Base-by-base conservation (phyloP, 257 asterid species). In the Oldenlandia corymbosa region DNA sequence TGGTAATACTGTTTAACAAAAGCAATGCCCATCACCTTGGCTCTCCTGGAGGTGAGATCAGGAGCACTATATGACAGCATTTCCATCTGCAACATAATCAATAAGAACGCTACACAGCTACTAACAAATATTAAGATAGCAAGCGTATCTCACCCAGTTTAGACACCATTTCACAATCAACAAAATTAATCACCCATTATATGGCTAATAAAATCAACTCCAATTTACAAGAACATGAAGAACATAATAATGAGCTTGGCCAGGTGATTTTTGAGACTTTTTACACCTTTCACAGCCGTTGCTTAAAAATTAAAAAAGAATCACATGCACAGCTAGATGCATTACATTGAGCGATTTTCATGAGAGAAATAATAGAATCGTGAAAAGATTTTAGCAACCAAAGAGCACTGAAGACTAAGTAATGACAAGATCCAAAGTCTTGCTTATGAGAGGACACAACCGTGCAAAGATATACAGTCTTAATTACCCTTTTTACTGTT, bases 1-100 rank as follows among this genome's bases (percentile, higher is more conserved):
- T 81, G 91, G 67, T 89, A 92, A 79, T 92, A 92, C 74, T 87
- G 97, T 81, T 92, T 95, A 48, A 92, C 99, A 68, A 92, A 92
- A 56, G 95, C 97, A 79, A 89, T 92, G 59, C 96, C 99, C 71
- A 92, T 82, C 62, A 85, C 88, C 77, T 88, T 89, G 51, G 96
- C 93, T 81, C 83, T 79, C 42, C 88, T 94, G 71, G 84, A 72
- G n/a, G n/a, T n/a, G 53, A 80, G 80, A 32, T 74, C 50, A 58
- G 82, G 79, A 50, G 60, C 70, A 69, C 49, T 53, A 65, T 77
- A 80, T 39, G 85, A 61, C 78, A 74, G 83, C 53, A 71, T 76
- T 66, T 92, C 93, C 98, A 88, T 91, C 85, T 70, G 52, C 64
- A 30, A 13, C 32, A 49, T 43, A 45, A 24, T 26, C 10, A 26